Evolutionary conservation across 345 rosid species (phyloP).

Genomic region (Pugionium dolabratum): DNA sequence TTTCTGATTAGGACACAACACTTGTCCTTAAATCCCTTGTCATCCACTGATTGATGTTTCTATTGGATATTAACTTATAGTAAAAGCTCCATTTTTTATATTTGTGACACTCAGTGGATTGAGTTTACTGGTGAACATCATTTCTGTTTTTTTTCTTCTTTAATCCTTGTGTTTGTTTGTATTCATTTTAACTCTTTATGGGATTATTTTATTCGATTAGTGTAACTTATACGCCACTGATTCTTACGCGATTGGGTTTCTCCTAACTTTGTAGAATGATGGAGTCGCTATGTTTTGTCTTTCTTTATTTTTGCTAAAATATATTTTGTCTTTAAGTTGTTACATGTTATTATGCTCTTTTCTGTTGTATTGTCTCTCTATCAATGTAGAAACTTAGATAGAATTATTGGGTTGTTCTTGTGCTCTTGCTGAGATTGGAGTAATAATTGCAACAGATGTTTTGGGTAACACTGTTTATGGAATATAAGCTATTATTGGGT

Average conservation of each 20-base stretch:
- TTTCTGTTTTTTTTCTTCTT: background rate
- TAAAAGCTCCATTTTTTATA: slow-evolving; percentile 4
- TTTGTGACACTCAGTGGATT: background rate
- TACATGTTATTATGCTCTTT: background rate
- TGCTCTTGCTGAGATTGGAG: too few species aligned
- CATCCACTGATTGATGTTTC: slow-evolving; percentile 23
- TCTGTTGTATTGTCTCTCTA: background rate
- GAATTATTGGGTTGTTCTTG: too few species aligned
- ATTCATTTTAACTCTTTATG: slow-evolving; percentile 11
- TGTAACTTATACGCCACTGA: background rate
- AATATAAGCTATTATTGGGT: too few species aligned
- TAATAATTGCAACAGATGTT: too few species aligned
- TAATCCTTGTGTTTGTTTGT: slow-evolving; percentile 20
- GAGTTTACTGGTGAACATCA: slow-evolving; percentile 23
- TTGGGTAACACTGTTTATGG: too few species aligned
- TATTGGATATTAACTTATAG: background rate
- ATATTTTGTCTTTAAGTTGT: background rate
- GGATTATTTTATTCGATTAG: background rate
- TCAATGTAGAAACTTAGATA: background rate
- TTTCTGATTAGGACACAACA: slow-evolving; percentile 26
- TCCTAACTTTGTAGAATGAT: slow-evolving; percentile 3
- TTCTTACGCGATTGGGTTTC: background rate
- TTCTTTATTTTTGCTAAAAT: background rate
- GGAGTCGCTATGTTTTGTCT: background rate
- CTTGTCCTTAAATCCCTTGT: slow-evolving; percentile 36